Conservation (phyloP, 1,139 yeast species). For the Candida pseudoviswanathii region DNA sequence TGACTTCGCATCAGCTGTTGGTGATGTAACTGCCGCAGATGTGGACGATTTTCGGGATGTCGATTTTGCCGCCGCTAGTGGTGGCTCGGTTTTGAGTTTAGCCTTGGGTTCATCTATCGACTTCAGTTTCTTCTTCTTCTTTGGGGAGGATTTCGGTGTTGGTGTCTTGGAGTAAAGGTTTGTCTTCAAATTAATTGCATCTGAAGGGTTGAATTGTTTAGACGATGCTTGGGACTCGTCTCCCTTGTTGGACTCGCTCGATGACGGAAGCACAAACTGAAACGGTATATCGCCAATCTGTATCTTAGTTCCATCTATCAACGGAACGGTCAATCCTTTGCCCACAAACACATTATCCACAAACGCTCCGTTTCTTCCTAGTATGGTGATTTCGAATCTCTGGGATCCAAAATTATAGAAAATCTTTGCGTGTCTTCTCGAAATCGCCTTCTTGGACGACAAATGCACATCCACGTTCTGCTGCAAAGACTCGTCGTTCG, state of each 20-base stretch:
- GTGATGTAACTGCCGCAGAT: not conserved
- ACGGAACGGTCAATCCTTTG: constrained; percentile 85
- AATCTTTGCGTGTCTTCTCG: constrained; percentile 90
- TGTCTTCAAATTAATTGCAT: constrained; percentile 54
- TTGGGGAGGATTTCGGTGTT: constrained; percentile 17
- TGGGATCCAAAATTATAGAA: constrained; percentile 95
- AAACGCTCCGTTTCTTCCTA: constrained; percentile 96
- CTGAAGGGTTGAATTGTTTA: constrained; percentile 54
- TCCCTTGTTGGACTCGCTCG: constrained; percentile 32
- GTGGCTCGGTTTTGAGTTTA: constrained; percentile 1
- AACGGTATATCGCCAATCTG: constrained; percentile 94
- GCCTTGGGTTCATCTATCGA: constrained; percentile 2
- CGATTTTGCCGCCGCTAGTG: constrained; percentile 1
- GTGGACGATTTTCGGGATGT: not conserved
- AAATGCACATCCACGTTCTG: constrained; percentile 82
- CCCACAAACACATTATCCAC: constrained; percentile 88
- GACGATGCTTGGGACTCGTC: constrained; percentile 18
- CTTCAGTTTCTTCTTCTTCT: constrained; percentile 10
- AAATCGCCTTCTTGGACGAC: constrained; percentile 88
- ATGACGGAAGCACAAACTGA: constrained; percentile 74
- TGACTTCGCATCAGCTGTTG: not conserved
- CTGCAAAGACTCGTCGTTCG: constrained; percentile 65
- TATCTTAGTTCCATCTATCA: constrained; percentile 77
- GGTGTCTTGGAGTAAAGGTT: constrained; percentile 39
- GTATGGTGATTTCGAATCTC: constrained; percentile 82